These are phyloP conservation scores for Basidioascus undulatus DNA, from an alignment of 768 basidiomycete species.

Conservation along the genomic window DNA sequence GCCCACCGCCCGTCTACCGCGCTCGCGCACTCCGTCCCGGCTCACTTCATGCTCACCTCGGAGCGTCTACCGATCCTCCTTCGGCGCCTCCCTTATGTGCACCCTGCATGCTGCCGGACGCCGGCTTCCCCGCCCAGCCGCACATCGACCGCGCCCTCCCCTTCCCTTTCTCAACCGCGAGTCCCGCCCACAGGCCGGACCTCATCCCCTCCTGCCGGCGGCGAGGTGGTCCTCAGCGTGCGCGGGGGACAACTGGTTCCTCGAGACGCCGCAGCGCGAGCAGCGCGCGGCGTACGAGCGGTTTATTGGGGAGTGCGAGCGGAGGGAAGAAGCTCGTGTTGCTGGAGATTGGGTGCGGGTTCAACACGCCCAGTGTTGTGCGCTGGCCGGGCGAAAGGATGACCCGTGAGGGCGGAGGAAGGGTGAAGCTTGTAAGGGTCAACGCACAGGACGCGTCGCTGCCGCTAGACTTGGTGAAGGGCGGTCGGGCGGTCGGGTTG, in stretches of 20 bases:
- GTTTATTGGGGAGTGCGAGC: background rate
- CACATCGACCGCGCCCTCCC: background rate
- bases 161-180: background rate
- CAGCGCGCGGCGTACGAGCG: background rate
- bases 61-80: background rate
- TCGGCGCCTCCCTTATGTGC: background rate
- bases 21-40: background rate
- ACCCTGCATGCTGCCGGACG: background rate
- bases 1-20: background rate
- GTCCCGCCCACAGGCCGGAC: background rate
- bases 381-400: background rate
- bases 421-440: no score
- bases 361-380: background rate
- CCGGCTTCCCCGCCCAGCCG: background rate
- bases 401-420: no score
- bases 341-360: background rate
- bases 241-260: background rate
- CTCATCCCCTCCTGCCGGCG: background rate
- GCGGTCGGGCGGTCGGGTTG: no score
- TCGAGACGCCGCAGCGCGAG: background rate
- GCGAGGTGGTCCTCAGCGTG: constrained; percentile 1
- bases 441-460: no score
- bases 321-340: background rate
- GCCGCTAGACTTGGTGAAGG: no score
- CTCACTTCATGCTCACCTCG: constrained; percentile 1